Conservation (phyloP, 2,329 filamentous ascomycete genomes). For the Penicillium digitatum region DNA sequence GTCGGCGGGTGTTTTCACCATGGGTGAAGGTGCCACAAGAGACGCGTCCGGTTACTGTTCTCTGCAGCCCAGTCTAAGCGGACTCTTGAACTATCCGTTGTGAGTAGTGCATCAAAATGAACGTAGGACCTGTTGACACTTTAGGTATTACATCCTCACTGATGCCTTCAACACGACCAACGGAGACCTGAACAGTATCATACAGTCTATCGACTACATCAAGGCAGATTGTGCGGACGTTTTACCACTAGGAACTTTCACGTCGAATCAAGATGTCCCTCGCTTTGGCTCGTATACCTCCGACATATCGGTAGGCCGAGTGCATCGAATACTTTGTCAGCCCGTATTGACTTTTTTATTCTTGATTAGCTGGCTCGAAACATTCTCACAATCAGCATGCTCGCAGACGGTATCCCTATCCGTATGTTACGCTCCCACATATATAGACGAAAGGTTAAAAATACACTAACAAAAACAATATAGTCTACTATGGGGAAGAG, state of each 20-base stretch:
- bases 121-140: not conserved
- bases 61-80: slow-evolving; percentile 42
- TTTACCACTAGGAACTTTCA: slow-evolving; percentile 49
- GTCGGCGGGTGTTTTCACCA: slow-evolving; percentile 42
- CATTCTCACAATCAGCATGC: slow-evolving; percentile 58
- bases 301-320: slow-evolving; percentile 43
- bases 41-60: slow-evolving; percentile 38
- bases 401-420: slow-evolving; percentile 59
- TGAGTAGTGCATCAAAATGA: not conserved
- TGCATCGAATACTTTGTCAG: not conserved
- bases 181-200: slow-evolving; percentile 26
- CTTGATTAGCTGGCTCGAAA: slow-evolving; percentile 53
- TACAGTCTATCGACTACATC: slow-evolving; percentile 1
- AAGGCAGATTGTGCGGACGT: slow-evolving; percentile 32
- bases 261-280: slow-evolving; percentile 58
- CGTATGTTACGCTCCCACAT: not conserved
- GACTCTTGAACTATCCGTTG: slow-evolving; percentile 47
- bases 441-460: not conserved
- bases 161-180: slow-evolving; percentile 34
- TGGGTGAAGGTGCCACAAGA: slow-evolving; percentile 46
- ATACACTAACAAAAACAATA: slow-evolving; percentile 1
- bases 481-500: slow-evolving; percentile 62
- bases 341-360: not conserved
- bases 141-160: slow-evolving; percentile 35
- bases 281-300: slow-evolving; percentile 52